A percentile compares a stretch with the other conserved stretches of the same genome.
phyloP scores from a whole-genome alignment of 1,284 basidiomycete species.

The Limonomyces culmigenus region DNA sequence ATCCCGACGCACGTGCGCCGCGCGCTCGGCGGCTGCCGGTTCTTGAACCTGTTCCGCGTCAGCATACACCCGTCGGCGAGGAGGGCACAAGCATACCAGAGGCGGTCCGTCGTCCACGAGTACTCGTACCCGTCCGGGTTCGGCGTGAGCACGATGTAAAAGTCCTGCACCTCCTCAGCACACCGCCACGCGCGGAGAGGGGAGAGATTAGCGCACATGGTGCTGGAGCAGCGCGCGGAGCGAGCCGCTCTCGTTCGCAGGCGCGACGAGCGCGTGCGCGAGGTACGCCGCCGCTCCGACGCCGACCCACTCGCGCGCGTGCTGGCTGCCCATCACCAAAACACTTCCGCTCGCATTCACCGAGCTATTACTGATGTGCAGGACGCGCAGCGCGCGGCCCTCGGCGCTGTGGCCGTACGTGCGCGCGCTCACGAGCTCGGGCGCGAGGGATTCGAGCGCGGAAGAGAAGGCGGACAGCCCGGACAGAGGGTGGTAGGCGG shows the following conservation, averaged over 20 bases:
- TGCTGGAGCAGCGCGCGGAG: conserved; percentile 32
- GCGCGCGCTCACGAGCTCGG: conserved; percentile 19
- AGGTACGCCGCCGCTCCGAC: conserved; percentile 61
- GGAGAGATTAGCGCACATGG: conserved; percentile 23
- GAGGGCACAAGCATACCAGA: conserved; percentile 31
- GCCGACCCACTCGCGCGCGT: conserved; percentile 78
- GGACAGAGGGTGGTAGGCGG: conserved; percentile 30
- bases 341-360: conserved; percentile 12
- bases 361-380: too few relatives aligned
- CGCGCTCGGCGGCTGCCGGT: conserved; percentile 33
- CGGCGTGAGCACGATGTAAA: conserved; percentile 63
- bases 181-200: not conserved
- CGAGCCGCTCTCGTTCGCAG: conserved; percentile 27
- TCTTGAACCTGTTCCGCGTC: conserved; percentile 63
- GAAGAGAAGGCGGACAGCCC: conserved; percentile 36
- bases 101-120: conserved; percentile 36
- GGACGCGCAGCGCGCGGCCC: conserved; percentile 34
- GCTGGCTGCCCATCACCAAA: conserved; percentile 59
- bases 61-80: not conserved
- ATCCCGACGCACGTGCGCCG: conserved; percentile 46
- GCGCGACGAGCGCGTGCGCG: conserved; percentile 47
- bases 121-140: conserved; percentile 79
- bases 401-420: conserved; percentile 34
- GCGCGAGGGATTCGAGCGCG: conserved; percentile 29
- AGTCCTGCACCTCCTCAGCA: conserved; percentile 23